A percentile compares a stretch with the other conserved stretches of the same genome.
These are phyloP conservation scores for Aspergillus carbonarius DNA, from an alignment of 2,329 filamentous ascomycete genomes.

Conservation along the genomic window DNA sequence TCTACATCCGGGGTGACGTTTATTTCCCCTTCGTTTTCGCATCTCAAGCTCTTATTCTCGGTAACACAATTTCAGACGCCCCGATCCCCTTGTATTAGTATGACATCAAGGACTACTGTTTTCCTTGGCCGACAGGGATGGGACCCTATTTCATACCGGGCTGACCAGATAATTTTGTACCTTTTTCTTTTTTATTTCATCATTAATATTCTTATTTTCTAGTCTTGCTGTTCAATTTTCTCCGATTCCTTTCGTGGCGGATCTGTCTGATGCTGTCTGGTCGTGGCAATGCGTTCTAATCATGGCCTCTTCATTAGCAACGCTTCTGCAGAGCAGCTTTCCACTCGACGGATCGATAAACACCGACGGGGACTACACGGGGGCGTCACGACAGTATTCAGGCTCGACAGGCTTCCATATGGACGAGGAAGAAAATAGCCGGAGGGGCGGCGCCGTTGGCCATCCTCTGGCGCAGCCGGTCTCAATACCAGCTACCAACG, in stretches of 20 bases:
- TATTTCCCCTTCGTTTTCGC: conserved; percentile 13
- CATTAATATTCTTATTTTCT: conserved; percentile 1
- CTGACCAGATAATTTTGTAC: conserved; percentile 15
- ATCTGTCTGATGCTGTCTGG: not conserved
- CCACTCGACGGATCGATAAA: conserved; percentile 40
- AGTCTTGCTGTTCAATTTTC: conserved; percentile 26
- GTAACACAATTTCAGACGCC: conserved; percentile 19
- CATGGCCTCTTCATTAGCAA: conserved; percentile 25
- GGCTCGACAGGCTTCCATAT: conserved; percentile 35
- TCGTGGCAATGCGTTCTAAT: conserved; percentile 24
- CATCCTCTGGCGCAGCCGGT: conserved; percentile 47
- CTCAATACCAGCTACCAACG: conserved; percentile 48
- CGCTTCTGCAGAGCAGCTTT: conserved; percentile 38
- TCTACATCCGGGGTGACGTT: conserved; percentile 22
- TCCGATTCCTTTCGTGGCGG: conserved; percentile 8
- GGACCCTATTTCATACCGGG: conserved; percentile 25
- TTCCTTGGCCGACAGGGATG: conserved; percentile 23
- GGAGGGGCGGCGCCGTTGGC: conserved; percentile 52
- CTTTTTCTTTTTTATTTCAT: conserved; percentile 28
- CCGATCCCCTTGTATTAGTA: conserved; percentile 16
- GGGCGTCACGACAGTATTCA: conserved; percentile 35
- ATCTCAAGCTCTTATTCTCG: conserved; percentile 14
- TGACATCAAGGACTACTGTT: conserved; percentile 19
- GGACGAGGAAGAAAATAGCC: conserved; percentile 49
- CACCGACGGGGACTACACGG: conserved; percentile 42